Evolutionary conservation across 768 basidiomycete genomes (phyloP), one percentile per base, ranked within the genome.

Genomic region (Sporobolomyces roseus): DNA sequence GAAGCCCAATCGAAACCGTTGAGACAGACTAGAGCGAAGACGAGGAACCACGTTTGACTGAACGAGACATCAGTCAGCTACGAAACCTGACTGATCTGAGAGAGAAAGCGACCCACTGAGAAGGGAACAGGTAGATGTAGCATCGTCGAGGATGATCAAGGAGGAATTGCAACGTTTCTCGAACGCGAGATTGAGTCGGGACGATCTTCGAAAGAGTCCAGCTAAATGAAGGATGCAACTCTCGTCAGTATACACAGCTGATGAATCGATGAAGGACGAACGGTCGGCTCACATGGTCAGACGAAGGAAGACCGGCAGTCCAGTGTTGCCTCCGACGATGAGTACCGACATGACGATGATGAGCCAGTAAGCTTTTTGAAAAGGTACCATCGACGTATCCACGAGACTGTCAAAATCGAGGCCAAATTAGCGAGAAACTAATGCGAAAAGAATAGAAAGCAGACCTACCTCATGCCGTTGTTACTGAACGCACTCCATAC

Each of bases 321-420:
- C 88, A 51, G 93, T 94, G 77, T 97, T 97, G 17, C 94, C 94
- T 61, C 91, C 92, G 54, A 97, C 78, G 72, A 97, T 88, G 27
- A 90, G 79, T 50, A 92, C 79, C 0, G 19, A 29, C 50, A 86
- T 81, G 83, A 92, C 81, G 60, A 85, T 77, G 30, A 90, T 70
- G 33, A 79, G 68, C 53, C 63, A 91, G 52, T 75, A 77, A 8
- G 68, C 60, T 0, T 33, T 16, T 85, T 87, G 91, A 78, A 96
- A 97, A 0, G 92, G 93, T 3, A 94, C 59, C 91, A 99, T 91
- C 14, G 90, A 93, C 68, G 85, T 82, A 78, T 99, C 94, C 19
- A 78, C 77, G 38, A 74, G 62, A 66, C 71, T 72, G 48, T n/a
- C 2, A 19, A 27, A 35, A 16, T 7, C 50, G 1, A 27, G 29